These are phyloP conservation scores for Pyrenochaeta sp. DNA, from an alignment of 2,329 filamentous ascomycete species.

Conservation along the genomic window DNA sequence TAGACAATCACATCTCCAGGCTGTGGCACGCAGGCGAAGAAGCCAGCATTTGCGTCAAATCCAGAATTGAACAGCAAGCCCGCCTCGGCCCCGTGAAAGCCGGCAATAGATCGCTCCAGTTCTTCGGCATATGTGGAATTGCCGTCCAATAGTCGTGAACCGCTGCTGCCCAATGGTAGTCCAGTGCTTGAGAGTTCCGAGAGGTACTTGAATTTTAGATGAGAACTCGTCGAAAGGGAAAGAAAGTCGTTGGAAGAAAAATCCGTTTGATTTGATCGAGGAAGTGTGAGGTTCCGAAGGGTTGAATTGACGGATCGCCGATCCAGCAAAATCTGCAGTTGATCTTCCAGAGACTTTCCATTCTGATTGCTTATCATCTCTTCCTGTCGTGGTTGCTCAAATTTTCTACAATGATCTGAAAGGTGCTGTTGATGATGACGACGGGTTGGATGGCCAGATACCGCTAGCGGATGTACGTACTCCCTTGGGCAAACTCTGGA, in stretches of 20 bases:
- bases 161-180: slow-evolving; percentile 62
- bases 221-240: slow-evolving; percentile 60
- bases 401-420: neutral
- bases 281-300: slow-evolving; percentile 39
- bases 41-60: slow-evolving; percentile 58
- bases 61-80: slow-evolving; percentile 68
- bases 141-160: slow-evolving; percentile 70
- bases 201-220: slow-evolving; percentile 59
- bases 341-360: slow-evolving; percentile 26
- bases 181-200: slow-evolving; percentile 50
- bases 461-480: slow-evolving; percentile 1
- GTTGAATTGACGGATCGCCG: slow-evolving; percentile 48
- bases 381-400: slow-evolving; percentile 1
- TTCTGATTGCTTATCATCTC: slow-evolving; percentile 13
- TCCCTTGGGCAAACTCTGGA: neutral
- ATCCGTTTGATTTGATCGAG: slow-evolving; percentile 54
- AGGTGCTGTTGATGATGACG: neutral
- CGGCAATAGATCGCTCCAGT: slow-evolving; percentile 65
- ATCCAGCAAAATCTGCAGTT: slow-evolving; percentile 43
- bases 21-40: slow-evolving; percentile 59
- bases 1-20: slow-evolving; percentile 66
- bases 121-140: slow-evolving; percentile 67
- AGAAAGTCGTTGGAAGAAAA: slow-evolving; percentile 74
- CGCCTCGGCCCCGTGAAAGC: slow-evolving; percentile 65
- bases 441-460: neutral